These are phyloP conservation scores for Incumbomyces delicatus DNA, from an alignment of 2,329 filamentous ascomycete genomes.

Conservation along the genomic window DNA sequence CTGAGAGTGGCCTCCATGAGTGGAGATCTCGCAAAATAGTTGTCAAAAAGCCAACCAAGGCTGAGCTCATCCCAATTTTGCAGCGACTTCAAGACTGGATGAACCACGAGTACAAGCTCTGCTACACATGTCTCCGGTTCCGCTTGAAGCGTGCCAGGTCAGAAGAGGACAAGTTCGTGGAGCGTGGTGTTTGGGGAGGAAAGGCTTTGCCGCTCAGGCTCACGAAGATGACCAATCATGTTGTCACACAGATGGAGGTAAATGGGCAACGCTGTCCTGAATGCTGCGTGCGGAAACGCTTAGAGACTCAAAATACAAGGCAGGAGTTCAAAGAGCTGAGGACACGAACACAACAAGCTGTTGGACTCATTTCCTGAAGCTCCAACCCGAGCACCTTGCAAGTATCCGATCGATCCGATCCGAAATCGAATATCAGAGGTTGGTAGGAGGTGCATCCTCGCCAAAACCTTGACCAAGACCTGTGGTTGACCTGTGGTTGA, in stretches of 20 bases:
- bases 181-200: not conserved
- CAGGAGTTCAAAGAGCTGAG: not conserved
- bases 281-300: not conserved
- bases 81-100: conserved; percentile 12
- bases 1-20: not conserved
- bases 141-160: not conserved
- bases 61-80: conserved; percentile 15
- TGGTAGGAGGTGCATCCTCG: not conserved
- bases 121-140: conserved; percentile 14
- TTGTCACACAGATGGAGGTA: not conserved
- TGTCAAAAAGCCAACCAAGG: conserved; percentile 1
- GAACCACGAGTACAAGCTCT: conserved; percentile 12
- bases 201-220: not conserved
- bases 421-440: too few relatives aligned
- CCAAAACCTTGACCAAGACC: too few relatives aligned
- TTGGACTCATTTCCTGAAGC: not conserved
- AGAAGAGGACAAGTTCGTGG: not conserved
- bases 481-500: too few relatives aligned
- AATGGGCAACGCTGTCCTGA: conserved; percentile 1
- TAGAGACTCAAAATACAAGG: not conserved
- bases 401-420: too few relatives aligned
- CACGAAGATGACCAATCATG: not conserved
- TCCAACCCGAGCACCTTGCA: too few relatives aligned
- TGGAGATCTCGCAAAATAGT: not conserved
- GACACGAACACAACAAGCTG: not conserved